Conservation (phyloP, 1,139 yeast genomes). For the Saccharomyces uvarum region DNA sequence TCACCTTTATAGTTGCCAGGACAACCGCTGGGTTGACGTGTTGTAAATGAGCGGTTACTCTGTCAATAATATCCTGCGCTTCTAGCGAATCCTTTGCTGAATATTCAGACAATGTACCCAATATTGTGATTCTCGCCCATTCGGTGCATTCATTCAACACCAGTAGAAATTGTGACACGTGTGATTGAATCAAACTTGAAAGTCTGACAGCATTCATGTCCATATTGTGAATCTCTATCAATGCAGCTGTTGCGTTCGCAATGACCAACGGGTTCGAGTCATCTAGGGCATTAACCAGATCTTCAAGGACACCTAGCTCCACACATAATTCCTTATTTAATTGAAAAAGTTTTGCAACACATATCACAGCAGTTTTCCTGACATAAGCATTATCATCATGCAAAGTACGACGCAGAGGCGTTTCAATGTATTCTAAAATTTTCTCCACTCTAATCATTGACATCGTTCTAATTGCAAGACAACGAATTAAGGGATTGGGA, state of each 20-base stretch:
- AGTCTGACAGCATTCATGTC: conserved; percentile 41
- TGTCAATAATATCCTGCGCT: conserved; percentile 79
- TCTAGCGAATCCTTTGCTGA: conserved; percentile 49
- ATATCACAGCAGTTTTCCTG: conserved; percentile 92
- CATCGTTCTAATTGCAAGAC: conserved; percentile 96
- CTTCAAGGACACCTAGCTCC: conserved; percentile 78
- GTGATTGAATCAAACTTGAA: conserved; percentile 31
- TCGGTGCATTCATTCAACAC: conserved; percentile 96
- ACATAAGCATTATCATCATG: conserved; percentile 95
- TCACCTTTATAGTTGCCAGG: conserved; percentile 74
- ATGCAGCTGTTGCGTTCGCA: conserved; percentile 83
- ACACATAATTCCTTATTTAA: conserved; percentile 72
- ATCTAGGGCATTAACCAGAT: conserved; percentile 59
- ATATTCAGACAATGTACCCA: conserved; percentile 74
- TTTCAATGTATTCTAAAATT: conserved; percentile 90
- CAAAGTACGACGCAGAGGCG: conserved; percentile 77
- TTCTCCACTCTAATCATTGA: conserved; percentile 94
- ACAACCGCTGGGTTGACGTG: conserved; percentile 97
- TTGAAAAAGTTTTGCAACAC: conserved; percentile 93
- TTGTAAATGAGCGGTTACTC: conserved; percentile 91
- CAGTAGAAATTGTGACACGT: conserved; percentile 48
- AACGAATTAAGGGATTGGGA: conserved; percentile 92
- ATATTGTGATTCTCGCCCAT: conserved; percentile 93
- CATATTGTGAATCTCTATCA: conserved; percentile 72
- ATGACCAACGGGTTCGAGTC: conserved; percentile 96